Conservation (phyloP, 306 rosid genomes). For the Medicago lupulina region DNA sequence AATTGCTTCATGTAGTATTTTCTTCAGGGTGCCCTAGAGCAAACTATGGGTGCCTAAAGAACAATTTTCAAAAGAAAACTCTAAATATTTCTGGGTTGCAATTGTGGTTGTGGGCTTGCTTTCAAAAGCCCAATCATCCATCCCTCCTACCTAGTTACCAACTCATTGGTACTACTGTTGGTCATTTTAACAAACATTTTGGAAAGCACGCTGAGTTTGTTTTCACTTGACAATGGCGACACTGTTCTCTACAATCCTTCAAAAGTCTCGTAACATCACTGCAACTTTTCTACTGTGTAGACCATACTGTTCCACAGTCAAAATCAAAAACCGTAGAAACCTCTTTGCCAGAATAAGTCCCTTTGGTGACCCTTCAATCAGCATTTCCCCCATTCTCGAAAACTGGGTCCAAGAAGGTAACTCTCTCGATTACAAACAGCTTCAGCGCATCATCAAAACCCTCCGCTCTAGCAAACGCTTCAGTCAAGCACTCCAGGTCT, state of each 20-base stretch:
- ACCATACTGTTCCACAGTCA: constrained; percentile 31
- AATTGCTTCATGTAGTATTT: no score
- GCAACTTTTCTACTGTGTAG: constrained; percentile 24
- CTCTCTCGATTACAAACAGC: not conserved
- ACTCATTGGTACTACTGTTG: no score
- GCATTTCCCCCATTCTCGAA: constrained; percentile 61
- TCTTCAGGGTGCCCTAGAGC: no score
- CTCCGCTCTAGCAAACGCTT: constrained; percentile 7
- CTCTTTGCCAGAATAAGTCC: constrained; percentile 67
- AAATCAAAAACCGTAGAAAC: constrained; percentile 35
- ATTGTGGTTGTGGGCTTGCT: no score
- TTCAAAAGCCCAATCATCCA: no score
- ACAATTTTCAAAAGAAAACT: no score
- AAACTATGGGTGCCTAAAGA: no score
- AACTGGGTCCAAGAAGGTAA: constrained; percentile 50
- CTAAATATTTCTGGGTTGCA: no score
- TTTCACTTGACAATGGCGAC: constrained; percentile 30
- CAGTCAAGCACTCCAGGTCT: not conserved
- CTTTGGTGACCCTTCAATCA: constrained; percentile 65
- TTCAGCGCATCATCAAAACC: not conserved
- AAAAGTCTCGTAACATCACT: constrained; percentile 32
- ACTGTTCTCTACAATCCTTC: constrained; percentile 43
- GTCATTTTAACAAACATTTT: not conserved
- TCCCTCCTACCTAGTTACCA: no score
- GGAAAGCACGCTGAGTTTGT: not conserved